Evolutionary conservation across 495 filamentous ascomycete genomes (phyloP).

Genomic region (Pseudoneurospora amorphoporcata): DNA sequence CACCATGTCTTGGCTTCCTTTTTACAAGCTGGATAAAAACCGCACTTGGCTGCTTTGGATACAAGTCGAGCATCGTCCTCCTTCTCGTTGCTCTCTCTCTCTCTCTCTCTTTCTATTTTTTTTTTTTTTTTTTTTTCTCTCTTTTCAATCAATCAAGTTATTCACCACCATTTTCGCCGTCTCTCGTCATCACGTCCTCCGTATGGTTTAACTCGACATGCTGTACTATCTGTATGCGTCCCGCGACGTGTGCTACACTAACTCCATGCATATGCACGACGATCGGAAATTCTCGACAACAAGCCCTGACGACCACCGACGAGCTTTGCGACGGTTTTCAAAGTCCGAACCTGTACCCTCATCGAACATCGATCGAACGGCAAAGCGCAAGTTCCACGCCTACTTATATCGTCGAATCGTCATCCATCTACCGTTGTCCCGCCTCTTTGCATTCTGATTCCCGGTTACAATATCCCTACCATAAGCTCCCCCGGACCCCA

Average conservation of each 20-base stretch:
- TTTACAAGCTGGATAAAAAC: too few species aligned
- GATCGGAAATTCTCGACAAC: neutral
- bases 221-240: too few species aligned
- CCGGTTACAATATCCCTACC: slow-evolving; percentile 46
- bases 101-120: too few species aligned
- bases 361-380: neutral
- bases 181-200: too few species aligned
- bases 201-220: neutral
- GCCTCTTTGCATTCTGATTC: slow-evolving; percentile 85
- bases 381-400: neutral
- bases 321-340: neutral
- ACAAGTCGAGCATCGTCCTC: too few species aligned
- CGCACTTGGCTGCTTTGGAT: too few species aligned
- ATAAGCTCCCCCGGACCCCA: slow-evolving; percentile 63
- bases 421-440: slow-evolving; percentile 84
- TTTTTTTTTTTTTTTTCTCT: too few species aligned
- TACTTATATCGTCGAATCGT: slow-evolving; percentile 52
- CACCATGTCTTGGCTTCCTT: too few species aligned
- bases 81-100: too few species aligned
- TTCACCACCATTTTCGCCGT: too few species aligned
- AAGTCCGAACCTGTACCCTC: neutral
- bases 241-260: neutral
- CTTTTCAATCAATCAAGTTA: too few species aligned
- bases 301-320: neutral
- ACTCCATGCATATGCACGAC: neutral